Evolutionary conservation across 116 monocot species (phyloP).

Genomic region (Cymodocea nodosa): DNA sequence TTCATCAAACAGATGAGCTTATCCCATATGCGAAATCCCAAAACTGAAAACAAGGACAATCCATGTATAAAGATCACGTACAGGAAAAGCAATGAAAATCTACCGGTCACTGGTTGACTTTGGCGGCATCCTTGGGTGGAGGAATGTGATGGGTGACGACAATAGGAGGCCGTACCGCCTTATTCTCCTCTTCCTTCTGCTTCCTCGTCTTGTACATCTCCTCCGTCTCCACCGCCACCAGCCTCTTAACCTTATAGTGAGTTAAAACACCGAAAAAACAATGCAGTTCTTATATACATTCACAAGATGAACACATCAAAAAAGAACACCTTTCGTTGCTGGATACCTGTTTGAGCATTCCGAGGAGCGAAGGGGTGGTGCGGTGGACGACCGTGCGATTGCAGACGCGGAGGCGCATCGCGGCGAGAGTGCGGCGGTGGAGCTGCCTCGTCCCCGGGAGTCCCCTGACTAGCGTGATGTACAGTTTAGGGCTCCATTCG

Average conservation of each 20-base stretch:
- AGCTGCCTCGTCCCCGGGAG: slow-evolving; percentile 81
- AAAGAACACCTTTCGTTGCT: background rate
- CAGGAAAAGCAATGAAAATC: too few species aligned
- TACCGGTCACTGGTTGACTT: background rate
- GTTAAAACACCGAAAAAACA: background rate
- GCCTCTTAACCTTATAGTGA: slow-evolving; percentile 61
- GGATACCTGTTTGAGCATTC: slow-evolving; percentile 89
- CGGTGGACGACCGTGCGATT: slow-evolving; percentile 85
- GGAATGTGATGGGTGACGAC: slow-evolving; percentile 45
- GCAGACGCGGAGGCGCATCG: slow-evolving; percentile 92
- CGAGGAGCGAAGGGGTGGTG: slow-evolving; percentile 88
- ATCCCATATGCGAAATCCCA: too few species aligned
- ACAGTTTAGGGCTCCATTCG: slow-evolving; percentile 63
- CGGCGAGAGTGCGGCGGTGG: slow-evolving; percentile 89
- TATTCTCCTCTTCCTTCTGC: slow-evolving; percentile 42
- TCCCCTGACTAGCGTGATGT: slow-evolving; percentile 79
- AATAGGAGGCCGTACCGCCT: slow-evolving; percentile 67
- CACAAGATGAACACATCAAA: background rate
- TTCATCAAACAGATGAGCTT: too few species aligned
- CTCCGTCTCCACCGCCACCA: slow-evolving; percentile 89
- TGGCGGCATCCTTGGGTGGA: background rate
- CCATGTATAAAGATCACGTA: too few species aligned
- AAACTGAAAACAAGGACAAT: too few species aligned
- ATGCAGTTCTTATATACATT: background rate
- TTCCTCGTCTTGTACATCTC: slow-evolving; percentile 76